Evolutionary conservation across 2,329 filamentous ascomycete genomes (phyloP), one percentile per base, ranked within the genome.

Genomic region (Fusarium armeniacum): DNA sequence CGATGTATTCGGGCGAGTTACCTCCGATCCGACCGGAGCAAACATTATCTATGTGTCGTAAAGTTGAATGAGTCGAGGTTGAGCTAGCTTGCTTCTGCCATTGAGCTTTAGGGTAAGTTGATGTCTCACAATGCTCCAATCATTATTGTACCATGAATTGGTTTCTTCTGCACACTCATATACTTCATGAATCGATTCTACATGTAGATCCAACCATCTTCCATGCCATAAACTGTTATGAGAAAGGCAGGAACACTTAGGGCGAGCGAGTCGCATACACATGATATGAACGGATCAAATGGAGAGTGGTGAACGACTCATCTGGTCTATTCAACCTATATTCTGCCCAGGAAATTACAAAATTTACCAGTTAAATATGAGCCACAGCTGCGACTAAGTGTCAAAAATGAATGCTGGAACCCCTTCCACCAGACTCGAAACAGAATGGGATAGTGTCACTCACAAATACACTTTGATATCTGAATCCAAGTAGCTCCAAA

Each of bases 81-180:
- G n/a, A 16, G 15, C 18, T 15, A 9, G 20, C 11, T 15, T 18
- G n/a, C 33, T 26, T 5, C n/a, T 6, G 38, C n/a, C 5, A 15
- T 22, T 15, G 13, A 28, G 36, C 58, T 63, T 36, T 26, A 63
- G 60, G 60, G 58, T 63, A 62, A 18, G 20, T 30, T 13, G 10
- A 9, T 30, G 22, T 26, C 15, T 4, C 11, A 12, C 11, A 5
- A 28, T 44, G 12, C n/a, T 1, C n/a, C 4, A 40, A 30, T 30
- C 28, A 11, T 30, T 30, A 9, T 30, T 30, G 9, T 30, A 30
- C 28, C 9, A 30, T 2, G 9, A 30, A 30, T 9, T 11, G 11
- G 28, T 11, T 30, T 30, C 9, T 30, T 30, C 28, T 30, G 9
- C 10, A 11, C 10, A 30, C 28, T 30, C 28, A 11, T 30, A 30